Percentiles rank a stretch among this genome's conserved stretches.
phyloP scores from a whole-genome alignment of 352 stramenopile genomes.

The Ophiocytium majus region DNA sequence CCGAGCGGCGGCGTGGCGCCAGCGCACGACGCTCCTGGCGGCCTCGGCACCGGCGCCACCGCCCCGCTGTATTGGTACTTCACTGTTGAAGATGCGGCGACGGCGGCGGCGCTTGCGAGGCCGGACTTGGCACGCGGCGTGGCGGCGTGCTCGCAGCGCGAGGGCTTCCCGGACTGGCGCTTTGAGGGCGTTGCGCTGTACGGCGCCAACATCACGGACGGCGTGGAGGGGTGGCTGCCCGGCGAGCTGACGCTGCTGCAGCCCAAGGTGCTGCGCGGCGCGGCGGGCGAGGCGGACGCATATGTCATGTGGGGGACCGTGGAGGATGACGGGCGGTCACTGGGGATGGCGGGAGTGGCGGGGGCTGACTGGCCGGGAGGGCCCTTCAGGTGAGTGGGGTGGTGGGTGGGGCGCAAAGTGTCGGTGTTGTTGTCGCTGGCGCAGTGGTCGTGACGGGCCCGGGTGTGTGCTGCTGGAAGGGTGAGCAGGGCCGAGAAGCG shows the following conservation, averaged over 20 bases:
- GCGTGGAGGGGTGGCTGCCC: slow-evolving; percentile 59
- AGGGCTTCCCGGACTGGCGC: slow-evolving; percentile 67
- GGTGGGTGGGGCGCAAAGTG: no score
- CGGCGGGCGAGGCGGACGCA: neutral
- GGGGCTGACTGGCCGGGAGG: slow-evolving; percentile 80
- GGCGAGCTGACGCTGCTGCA: slow-evolving; percentile 39
- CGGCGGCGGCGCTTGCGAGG: neutral
- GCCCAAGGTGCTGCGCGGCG: slow-evolving; percentile 30
- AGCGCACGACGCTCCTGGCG: neutral
- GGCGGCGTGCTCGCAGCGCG: slow-evolving; percentile 82
- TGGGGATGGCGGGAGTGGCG: slow-evolving; percentile 82
- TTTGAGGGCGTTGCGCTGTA: slow-evolving; percentile 91
- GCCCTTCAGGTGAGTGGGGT: slow-evolving; percentile 66
- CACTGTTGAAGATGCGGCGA: neutral
- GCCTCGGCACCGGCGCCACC: neutral
- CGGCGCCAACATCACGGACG: slow-evolving; percentile 86
- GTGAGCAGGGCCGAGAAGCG: no score
- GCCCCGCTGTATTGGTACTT: slow-evolving; percentile 62
- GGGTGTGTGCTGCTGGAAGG: no score
- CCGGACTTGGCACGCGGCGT: slow-evolving; percentile 66
- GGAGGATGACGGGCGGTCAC: slow-evolving; percentile 74
- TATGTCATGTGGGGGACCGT: slow-evolving; percentile 94
- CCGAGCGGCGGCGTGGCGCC: neutral
- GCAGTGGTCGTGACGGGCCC: no score
- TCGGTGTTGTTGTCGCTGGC: no score